Conservation (phyloP, 352 stramenopile genomes). For the Globisporangium paddicum region DNA sequence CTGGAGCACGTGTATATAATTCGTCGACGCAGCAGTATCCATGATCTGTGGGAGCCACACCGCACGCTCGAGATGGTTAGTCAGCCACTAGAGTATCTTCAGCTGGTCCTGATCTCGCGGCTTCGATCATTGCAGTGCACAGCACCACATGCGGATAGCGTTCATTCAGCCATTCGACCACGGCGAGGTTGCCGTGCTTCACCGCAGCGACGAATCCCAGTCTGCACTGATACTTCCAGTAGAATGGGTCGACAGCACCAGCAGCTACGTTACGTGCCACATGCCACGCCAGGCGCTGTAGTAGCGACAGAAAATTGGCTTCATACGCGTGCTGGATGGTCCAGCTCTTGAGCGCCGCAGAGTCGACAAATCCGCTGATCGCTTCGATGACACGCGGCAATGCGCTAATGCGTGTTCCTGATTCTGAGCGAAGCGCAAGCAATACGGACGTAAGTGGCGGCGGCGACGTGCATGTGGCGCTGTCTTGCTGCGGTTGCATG, state of each 20-base stretch:
- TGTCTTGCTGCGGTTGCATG: too few relatives aligned
- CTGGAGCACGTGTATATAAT: neutral
- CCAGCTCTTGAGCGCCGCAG: neutral
- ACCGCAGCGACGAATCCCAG: neutral
- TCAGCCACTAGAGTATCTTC: neutral
- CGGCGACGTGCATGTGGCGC: too few relatives aligned
- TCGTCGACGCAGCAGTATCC: constrained; percentile 1
- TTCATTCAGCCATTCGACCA: neutral
- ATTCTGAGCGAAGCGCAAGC: neutral
- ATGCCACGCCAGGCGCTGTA: neutral
- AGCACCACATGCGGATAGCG: neutral
- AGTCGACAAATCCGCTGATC: neutral
- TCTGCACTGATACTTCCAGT: neutral
- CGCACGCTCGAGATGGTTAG: neutral
- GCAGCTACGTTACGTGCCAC: neutral
- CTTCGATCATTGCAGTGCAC: neutral
- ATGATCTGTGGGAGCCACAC: neutral
- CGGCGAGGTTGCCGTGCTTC: neutral
- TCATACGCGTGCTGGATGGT: neutral
- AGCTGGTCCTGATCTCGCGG: neutral
- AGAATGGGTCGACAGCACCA: neutral
- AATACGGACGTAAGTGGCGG: neutral
- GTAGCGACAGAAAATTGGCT: neutral
- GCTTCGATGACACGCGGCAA: neutral
- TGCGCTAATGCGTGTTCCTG: neutral